Conservation (phyloP, 805 yeast genomes). For the Vanderwaltozyma tropicalis region DNA sequence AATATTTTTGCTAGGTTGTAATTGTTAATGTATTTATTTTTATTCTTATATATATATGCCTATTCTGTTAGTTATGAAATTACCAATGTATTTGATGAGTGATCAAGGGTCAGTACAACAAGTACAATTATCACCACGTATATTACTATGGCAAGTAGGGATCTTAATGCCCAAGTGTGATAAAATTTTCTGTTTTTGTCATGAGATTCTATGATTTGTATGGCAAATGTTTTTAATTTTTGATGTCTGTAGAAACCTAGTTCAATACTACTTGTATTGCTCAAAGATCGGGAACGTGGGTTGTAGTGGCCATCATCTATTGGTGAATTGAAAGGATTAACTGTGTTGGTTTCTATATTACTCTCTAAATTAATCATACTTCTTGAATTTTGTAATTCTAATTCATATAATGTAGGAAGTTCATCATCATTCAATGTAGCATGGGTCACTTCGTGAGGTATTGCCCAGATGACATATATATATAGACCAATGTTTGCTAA, state of each 20-base stretch:
- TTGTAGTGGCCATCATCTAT: background rate
- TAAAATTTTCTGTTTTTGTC: conserved; percentile 7
- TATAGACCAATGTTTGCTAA: conserved; percentile 10
- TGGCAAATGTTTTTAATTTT: conserved; percentile 7
- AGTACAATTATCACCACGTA: background rate
- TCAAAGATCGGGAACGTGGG: background rate
- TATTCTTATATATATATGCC: too few relatives aligned
- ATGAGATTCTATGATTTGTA: conserved; percentile 12
- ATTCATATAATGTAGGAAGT: conserved; percentile 22
- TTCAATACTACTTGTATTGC: background rate
- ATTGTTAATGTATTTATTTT: too few relatives aligned
- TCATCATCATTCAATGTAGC: conserved; percentile 15
- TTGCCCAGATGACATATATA: conserved; percentile 12
- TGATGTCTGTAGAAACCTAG: conserved; percentile 2
- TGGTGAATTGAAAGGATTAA: background rate
- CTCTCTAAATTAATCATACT: background rate
- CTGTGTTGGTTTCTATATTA: background rate
- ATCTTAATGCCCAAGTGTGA: conserved; percentile 11
- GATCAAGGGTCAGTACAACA: background rate
- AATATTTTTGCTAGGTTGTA: too few relatives aligned
- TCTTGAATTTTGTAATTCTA: conserved; percentile 5
- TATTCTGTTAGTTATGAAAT: too few relatives aligned
- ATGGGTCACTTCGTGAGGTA: conserved; percentile 17
- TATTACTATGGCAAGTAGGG: background rate
- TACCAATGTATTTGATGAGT: too few relatives aligned